Conservation (phyloP, 352 stramenopile genomes). For the Pseudoperonospora humuli region DNA sequence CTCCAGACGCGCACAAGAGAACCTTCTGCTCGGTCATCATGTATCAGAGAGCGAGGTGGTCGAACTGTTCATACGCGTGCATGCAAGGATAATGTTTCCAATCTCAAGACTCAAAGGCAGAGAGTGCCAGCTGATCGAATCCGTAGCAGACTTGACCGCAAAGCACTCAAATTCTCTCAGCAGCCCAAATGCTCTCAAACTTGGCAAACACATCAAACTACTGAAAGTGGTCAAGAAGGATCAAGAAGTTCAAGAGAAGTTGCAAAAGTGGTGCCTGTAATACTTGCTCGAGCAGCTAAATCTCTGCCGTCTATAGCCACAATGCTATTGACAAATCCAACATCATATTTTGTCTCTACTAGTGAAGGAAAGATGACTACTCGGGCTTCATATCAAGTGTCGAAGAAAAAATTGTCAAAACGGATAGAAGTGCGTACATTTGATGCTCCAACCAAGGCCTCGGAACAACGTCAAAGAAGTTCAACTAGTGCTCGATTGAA, state of each 20-base stretch:
- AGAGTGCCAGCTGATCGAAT: not conserved
- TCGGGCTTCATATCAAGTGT: not conserved
- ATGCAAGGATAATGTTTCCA: not conserved
- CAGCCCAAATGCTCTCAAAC: constrained; percentile 12
- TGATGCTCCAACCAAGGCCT: constrained; percentile 14
- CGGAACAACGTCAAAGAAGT: constrained; percentile 7
- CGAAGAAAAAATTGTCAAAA: constrained; percentile 1
- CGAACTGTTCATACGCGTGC: constrained; percentile 3
- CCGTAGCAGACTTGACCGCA: not conserved
- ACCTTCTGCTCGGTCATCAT: not conserved
- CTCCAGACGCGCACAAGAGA: not conserved
- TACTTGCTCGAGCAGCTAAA: constrained; percentile 9
- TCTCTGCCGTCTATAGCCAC: constrained; percentile 8
- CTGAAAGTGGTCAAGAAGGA: not conserved
- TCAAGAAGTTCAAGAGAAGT: no score
- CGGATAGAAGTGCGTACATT: constrained; percentile 1
- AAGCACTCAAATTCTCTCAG: not conserved
- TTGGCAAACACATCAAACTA: constrained; percentile 1
- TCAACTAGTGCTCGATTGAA: constrained; percentile 1
- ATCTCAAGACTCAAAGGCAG: not conserved
- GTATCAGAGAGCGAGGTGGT: not conserved
- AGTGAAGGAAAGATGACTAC: not conserved
- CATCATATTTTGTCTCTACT: not conserved
- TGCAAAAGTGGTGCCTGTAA: constrained; percentile 1
- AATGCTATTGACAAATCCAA: constrained; percentile 10